Evolutionary conservation across 1,284 basidiomycete genomes (phyloP), one percentile per base, ranked within the genome.

Genomic region (Abortiporus biennis): DNA sequence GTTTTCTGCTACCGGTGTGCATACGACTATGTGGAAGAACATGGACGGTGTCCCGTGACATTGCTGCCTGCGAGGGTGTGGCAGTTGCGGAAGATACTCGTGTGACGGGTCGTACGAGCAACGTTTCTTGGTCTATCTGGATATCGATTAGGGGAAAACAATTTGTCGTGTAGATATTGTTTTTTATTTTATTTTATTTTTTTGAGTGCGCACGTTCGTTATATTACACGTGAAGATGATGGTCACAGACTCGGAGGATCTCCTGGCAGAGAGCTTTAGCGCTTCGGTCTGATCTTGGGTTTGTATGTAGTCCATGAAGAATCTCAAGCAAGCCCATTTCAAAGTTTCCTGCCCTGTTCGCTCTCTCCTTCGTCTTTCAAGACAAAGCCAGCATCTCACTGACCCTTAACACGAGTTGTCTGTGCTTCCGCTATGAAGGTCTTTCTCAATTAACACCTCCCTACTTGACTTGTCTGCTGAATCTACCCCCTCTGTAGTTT

Each of bases 1-100:
- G 91, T 97, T 6, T 95, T 91, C 57, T 97, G 95, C 66, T 99
- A 96, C 64, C 83, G 88, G 32, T 98, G 95, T 64, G 85, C 86
- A 40, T 85, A 88, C 69, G 82, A 85, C 46, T 80, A 92, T 53
- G 82, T 97, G 36, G 80, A 89, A 60, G 79, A 80, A 56, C 67
- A 83, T 46, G 80, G 80, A 23, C 73, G 67, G 55, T 98, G 94
- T 68, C 94, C 94, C 44, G 83, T 98, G 51, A 96, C 94, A 40
- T 71, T 91, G 38, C 61, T 88, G 40, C 77, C 78, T 4, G 72
- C 85, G 22, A 72, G 74, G 44, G 76, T 80, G 43, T 91, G 87
- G 76, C 85, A 93, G 59, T 65, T 97, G 58, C 72, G 93, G 56
- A 92, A 95, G 60, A 88, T 97, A 23, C 64, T 96, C 53, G 76